A percentile compares a stretch with the other conserved stretches of the same genome.
phyloP scores from a whole-genome alignment of 805 yeast species.

The Sungouiozyma ichnusensis region DNA sequence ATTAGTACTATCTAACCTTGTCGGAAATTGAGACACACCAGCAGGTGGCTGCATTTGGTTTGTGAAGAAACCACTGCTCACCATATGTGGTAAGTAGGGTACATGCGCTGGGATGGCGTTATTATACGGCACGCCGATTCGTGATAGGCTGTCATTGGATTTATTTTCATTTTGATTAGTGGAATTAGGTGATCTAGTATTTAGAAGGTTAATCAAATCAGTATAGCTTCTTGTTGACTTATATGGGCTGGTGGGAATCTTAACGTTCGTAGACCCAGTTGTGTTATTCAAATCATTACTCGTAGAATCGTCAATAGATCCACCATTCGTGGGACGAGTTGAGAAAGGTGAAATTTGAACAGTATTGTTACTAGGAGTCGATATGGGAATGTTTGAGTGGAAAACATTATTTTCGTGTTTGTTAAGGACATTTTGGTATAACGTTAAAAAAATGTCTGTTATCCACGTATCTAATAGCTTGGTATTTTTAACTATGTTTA shows the following conservation, averaged over 20 bases:
- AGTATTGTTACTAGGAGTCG: not conserved
- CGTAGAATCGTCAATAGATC: not conserved
- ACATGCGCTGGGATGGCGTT: not conserved
- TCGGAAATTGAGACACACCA: not conserved
- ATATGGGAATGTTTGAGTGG: not conserved
- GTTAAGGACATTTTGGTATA: slow-evolving; percentile 1
- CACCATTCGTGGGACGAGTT: not conserved
- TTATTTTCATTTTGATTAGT: not conserved
- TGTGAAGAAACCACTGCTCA: not conserved
- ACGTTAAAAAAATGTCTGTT: not conserved
- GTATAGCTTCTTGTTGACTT: slow-evolving; percentile 12
- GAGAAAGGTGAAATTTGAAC: not conserved
- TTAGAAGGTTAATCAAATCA: slow-evolving; percentile 13
- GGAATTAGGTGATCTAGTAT: slow-evolving; percentile 3
- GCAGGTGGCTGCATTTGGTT: not conserved
- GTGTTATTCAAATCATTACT: not conserved
- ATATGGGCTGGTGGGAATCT: slow-evolving; percentile 1
- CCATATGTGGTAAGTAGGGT: slow-evolving; percentile 1
- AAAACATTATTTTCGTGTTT: not conserved
- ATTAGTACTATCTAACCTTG: not conserved
- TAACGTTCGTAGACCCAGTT: not conserved
- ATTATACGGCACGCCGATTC: not conserved
- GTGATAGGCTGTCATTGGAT: not conserved
- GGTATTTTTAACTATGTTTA: slow-evolving; percentile 3
- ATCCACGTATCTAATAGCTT: slow-evolving; percentile 2